Evolutionary conservation across 257 asterid species (phyloP).

Genomic region (Penstemon barbatus): DNA sequence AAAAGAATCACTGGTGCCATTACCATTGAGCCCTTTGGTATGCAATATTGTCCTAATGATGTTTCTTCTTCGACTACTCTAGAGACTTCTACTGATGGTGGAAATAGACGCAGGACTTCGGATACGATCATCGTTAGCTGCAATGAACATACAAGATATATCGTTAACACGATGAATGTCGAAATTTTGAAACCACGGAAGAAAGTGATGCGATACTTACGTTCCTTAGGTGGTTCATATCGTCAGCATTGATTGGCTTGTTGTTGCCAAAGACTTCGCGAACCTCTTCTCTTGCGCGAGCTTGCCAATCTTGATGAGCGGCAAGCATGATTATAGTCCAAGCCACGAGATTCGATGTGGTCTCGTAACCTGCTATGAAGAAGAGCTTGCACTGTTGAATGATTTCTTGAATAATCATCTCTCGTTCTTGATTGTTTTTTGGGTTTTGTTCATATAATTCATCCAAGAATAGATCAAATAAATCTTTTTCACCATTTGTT

Average conservation of each 20-base stretch:
- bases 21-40: slow-evolving; percentile 28
- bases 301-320: slow-evolving; percentile 23
- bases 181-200: not conserved
- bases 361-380: slow-evolving; percentile 1
- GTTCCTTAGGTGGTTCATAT: slow-evolving; percentile 18
- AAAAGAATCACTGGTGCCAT: slow-evolving; percentile 25
- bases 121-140: slow-evolving; percentile 32
- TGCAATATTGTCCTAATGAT: slow-evolving; percentile 9
- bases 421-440: not conserved
- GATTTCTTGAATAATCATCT: too few relatives aligned
- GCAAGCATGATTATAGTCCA: slow-evolving; percentile 25
- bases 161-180: not conserved
- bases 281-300: slow-evolving; percentile 27
- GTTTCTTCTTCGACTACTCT: slow-evolving; percentile 29
- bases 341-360: slow-evolving; percentile 18
- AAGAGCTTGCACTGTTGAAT: slow-evolving; percentile 20
- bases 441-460: slow-evolving; percentile 7
- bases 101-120: slow-evolving; percentile 36
- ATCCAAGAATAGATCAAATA: slow-evolving; percentile 24
- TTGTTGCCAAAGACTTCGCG: slow-evolving; percentile 5
- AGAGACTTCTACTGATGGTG: slow-evolving; percentile 22
- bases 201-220: slow-evolving; percentile 13
- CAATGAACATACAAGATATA: not conserved
- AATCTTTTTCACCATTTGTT: not conserved
- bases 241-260: not conserved